These are phyloP conservation scores for Kingdonia uniflora DNA, from an alignment of 164 flowering plant genomes.

Conservation along the genomic window DNA sequence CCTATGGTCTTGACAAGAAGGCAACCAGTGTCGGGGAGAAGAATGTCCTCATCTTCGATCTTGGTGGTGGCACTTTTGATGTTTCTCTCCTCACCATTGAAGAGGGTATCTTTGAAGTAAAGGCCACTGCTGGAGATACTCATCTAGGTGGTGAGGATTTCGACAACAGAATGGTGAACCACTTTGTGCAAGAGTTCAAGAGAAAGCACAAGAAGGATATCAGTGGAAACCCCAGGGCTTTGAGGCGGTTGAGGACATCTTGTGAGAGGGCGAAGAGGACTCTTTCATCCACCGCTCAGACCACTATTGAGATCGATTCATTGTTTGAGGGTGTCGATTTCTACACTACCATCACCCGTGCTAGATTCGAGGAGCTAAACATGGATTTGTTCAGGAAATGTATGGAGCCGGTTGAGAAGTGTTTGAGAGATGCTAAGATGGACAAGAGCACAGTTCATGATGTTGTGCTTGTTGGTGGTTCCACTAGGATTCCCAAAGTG, in stretches of 20 bases:
- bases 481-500: slow-evolving; percentile 68
- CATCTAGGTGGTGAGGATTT: slow-evolving; percentile 51
- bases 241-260: slow-evolving; percentile 37
- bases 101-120: slow-evolving; percentile 50
- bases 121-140: slow-evolving; percentile 55
- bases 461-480: slow-evolving; percentile 64
- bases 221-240: slow-evolving; percentile 39
- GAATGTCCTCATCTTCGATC: slow-evolving; percentile 42
- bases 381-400: slow-evolving; percentile 49
- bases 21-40: slow-evolving; percentile 32
- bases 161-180: slow-evolving; percentile 40
- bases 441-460: slow-evolving; percentile 56
- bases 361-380: slow-evolving; percentile 48
- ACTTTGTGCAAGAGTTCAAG: slow-evolving; percentile 42
- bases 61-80: slow-evolving; percentile 48
- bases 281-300: slow-evolving; percentile 36
- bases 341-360: slow-evolving; percentile 40
- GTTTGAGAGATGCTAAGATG: slow-evolving; percentile 71
- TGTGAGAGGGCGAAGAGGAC: slow-evolving; percentile 52
- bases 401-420: slow-evolving; percentile 53
- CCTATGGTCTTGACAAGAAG: slow-evolving; percentile 50
- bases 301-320: slow-evolving; percentile 43
- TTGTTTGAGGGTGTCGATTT: slow-evolving; percentile 45
- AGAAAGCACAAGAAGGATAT: slow-evolving; percentile 51
- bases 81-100: slow-evolving; percentile 41